phyloP scores from a whole-genome alignment of 2,329 filamentous ascomycete species.

The Aspergillus ustus region DNA sequence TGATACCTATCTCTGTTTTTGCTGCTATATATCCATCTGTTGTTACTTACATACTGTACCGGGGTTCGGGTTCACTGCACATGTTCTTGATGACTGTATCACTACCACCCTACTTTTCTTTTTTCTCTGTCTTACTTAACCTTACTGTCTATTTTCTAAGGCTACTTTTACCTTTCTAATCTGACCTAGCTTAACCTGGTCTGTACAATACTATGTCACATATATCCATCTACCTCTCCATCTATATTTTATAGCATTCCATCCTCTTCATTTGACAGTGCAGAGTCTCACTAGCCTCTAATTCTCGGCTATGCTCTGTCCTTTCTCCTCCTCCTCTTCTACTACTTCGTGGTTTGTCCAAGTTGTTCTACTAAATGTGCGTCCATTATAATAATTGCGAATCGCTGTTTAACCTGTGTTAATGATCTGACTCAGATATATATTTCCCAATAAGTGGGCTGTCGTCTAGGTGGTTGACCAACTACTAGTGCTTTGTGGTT shows the following conservation, averaged over 20 bases:
- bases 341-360: too few species aligned
- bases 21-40: background rate
- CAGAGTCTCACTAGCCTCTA: constrained; percentile 1
- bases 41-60: background rate
- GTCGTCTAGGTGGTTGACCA: too few species aligned
- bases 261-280: background rate
- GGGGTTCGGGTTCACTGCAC: background rate
- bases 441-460: too few species aligned
- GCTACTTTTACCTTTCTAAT: background rate
- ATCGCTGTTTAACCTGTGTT: too few species aligned
- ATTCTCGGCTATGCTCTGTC: background rate
- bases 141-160: background rate
- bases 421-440: too few species aligned
- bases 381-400: too few species aligned
- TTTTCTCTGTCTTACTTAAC: background rate
- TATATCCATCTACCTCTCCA: background rate
- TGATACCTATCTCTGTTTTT: background rate
- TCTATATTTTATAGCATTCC: background rate
- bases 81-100: background rate
- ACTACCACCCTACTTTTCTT: background rate
- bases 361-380: too few species aligned
- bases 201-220: background rate
- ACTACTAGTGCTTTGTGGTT: too few species aligned
- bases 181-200: background rate
- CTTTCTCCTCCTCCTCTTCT: too few species aligned